Evolutionary conservation across 139 green algal genomes (phyloP).

Genomic region (Chlorella sorokiniana): DNA sequence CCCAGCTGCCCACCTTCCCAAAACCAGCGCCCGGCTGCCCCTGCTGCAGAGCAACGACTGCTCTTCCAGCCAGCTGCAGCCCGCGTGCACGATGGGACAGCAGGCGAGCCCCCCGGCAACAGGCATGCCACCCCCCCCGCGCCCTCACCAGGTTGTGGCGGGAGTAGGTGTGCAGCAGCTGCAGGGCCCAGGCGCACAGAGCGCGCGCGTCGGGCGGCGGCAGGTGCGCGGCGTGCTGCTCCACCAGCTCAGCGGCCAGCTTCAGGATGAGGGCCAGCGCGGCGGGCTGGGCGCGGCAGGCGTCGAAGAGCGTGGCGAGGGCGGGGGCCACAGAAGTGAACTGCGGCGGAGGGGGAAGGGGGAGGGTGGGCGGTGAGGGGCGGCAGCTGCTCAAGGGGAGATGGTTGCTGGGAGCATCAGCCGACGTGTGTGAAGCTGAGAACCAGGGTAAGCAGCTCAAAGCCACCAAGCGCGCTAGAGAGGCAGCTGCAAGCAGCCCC

Average conservation of each 20-base stretch:
- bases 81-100: no score
- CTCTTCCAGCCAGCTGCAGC: no score
- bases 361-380: not conserved
- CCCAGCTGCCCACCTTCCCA: no score
- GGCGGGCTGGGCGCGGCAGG: constrained; percentile 49
- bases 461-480: not conserved
- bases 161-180: constrained; percentile 65
- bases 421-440: no score
- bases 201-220: constrained; percentile 13
- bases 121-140: not conserved
- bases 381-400: not conserved
- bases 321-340: constrained; percentile 15
- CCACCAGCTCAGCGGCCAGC: constrained; percentile 76
- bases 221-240: constrained; percentile 43
- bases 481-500: not conserved
- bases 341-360: not conserved
- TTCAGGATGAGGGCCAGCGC: constrained; percentile 76
- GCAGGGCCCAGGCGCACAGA: constrained; percentile 65
- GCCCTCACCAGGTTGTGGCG: constrained; percentile 41
- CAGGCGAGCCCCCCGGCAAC: no score
- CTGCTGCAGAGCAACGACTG: no score
- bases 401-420: not conserved
- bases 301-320: constrained; percentile 44
- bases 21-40: no score
- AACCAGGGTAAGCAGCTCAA: not conserved